Conservation (phyloP, 441 rosid species). For the Jatropha podagrica region DNA sequence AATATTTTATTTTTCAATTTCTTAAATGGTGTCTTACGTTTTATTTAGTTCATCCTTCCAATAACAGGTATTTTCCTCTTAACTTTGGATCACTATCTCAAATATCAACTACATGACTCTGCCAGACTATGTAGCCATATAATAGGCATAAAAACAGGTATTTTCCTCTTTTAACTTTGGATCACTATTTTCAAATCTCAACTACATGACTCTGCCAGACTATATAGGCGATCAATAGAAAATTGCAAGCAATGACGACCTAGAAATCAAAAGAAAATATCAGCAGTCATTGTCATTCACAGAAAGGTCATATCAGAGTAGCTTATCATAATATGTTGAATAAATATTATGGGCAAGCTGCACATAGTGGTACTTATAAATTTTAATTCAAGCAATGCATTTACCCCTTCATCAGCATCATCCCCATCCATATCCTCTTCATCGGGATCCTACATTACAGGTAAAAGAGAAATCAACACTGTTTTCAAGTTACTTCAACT, state of each 20-base stretch:
- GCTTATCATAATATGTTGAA: background rate
- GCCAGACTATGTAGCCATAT: background rate
- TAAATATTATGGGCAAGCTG: background rate
- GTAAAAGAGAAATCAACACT: constrained; percentile 13
- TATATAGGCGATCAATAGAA: constrained; percentile 5
- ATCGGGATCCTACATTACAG: constrained; percentile 66
- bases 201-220: background rate
- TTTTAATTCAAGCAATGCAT: background rate
- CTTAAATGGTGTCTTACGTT: background rate
- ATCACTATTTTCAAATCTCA: background rate
- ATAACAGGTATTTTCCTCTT: background rate
- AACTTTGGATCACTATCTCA: background rate
- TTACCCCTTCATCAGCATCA: constrained; percentile 75
- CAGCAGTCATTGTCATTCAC: background rate
- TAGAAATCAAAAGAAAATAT: background rate
- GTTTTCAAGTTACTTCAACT: background rate
- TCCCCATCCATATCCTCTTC: constrained; percentile 76
- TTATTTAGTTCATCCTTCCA: background rate
- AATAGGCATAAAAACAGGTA: background rate
- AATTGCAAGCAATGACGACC: background rate
- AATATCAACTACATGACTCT: background rate
- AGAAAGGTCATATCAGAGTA: background rate
- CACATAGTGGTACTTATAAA: background rate
- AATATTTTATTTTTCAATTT: background rate
- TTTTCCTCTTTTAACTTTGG: background rate